Conservation (phyloP, 2,329 filamentous ascomycete species). For the Corinectria fuckeliana region DNA sequence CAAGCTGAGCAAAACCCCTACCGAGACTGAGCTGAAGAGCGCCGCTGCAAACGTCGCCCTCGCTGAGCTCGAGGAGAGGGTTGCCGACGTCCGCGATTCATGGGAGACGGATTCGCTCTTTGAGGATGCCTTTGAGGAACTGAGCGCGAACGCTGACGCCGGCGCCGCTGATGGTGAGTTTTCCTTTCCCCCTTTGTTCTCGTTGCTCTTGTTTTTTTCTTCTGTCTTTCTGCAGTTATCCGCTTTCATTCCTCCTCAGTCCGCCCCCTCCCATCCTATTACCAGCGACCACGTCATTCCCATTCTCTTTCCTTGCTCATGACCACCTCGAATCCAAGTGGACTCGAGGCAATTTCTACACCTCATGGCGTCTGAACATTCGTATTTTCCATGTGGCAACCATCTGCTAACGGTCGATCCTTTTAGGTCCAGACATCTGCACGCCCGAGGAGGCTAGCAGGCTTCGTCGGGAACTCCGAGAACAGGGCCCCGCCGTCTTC, state of each 20-base stretch:
- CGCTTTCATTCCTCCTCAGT: neutral
- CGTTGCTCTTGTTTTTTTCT: constrained; percentile 8
- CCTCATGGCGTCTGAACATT: too few species aligned
- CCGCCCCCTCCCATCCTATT: constrained; percentile 10
- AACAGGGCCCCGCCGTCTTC: constrained; percentile 80
- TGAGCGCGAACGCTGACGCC: constrained; percentile 59
- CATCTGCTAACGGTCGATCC: constrained; percentile 2
- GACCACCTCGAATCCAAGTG: constrained; percentile 17
- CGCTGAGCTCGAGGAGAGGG: constrained; percentile 57
- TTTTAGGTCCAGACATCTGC: constrained; percentile 58
- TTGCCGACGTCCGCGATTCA: constrained; percentile 58
- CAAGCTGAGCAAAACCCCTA: constrained; percentile 43
- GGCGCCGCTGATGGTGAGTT: constrained; percentile 51
- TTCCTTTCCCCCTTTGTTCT: constrained; percentile 17
- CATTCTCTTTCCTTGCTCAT: neutral
- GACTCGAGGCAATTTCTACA: constrained; percentile 16
- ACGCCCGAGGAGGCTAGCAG: constrained; percentile 71
- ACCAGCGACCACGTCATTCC: neutral
- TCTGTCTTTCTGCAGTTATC: constrained; percentile 6
- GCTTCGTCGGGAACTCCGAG: constrained; percentile 74
- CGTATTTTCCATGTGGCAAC: constrained; percentile 8
- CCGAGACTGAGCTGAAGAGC: constrained; percentile 45
- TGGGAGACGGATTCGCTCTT: constrained; percentile 72
- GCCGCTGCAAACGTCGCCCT: constrained; percentile 46
- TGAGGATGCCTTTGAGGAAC: constrained; percentile 66